Conservation (phyloP, 148 eudicot species). For the Oxyria digyna region DNA sequence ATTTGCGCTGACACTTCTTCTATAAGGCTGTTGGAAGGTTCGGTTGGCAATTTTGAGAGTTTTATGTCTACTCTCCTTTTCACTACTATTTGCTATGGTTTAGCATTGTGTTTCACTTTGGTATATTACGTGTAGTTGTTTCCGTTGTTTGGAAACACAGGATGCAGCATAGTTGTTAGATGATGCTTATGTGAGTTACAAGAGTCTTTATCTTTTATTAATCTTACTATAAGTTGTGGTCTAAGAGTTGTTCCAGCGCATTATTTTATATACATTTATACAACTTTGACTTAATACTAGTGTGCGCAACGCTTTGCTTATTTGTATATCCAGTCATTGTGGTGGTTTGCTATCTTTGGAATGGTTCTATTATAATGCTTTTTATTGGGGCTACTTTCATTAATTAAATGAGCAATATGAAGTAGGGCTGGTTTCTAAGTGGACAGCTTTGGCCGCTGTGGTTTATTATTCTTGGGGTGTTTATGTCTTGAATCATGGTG, state of each 20-base stretch:
- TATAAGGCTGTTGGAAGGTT: background rate
- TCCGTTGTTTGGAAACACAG: background rate
- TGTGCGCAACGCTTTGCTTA: background rate
- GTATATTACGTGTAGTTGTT: background rate
- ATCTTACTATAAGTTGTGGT: background rate
- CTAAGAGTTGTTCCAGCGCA: background rate
- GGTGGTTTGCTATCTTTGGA: background rate
- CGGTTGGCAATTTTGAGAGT: background rate
- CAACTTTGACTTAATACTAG: too few species aligned
- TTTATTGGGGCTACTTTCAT: background rate
- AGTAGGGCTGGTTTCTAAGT: background rate
- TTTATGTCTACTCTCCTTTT: background rate
- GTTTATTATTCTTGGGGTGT: background rate
- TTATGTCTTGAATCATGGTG: background rate
- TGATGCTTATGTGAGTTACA: background rate
- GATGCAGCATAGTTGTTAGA: background rate
- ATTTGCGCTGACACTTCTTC: background rate
- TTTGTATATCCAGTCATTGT: background rate
- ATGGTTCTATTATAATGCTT: background rate
- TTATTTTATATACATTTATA: background rate
- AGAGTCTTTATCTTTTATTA: background rate
- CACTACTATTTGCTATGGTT: background rate
- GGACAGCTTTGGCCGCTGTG: background rate
- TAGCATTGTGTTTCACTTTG: background rate
- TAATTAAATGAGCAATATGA: background rate